Evolutionary conservation across 2,329 filamentous ascomycete species (phyloP).

Genomic region (Alternaria ventricosa): DNA sequence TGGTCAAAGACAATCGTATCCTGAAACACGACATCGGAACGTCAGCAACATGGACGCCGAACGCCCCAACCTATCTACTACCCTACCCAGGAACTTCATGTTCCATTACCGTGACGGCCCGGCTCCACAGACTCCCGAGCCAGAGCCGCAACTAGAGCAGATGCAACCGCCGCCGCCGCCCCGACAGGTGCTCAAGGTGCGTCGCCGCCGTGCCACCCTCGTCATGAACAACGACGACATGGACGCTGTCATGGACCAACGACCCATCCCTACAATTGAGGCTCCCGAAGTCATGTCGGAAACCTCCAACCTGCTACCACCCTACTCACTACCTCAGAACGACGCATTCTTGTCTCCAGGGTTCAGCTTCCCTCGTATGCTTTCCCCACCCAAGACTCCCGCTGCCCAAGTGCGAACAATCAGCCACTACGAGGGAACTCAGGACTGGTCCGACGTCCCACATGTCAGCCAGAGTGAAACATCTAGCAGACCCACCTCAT

Average conservation of each 20-base stretch:
- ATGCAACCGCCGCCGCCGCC: constrained; percentile 53
- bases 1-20: constrained; percentile 15
- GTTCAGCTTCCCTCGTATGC: constrained; percentile 43
- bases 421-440: constrained; percentile 33
- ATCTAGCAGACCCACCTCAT: constrained; percentile 63
- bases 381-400: constrained; percentile 59
- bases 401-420: constrained; percentile 49
- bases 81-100: constrained; percentile 58
- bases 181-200: constrained; percentile 57
- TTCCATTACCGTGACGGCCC: constrained; percentile 57
- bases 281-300: constrained; percentile 49
- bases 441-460: constrained; percentile 43
- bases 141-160: constrained; percentile 45
- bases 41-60: constrained; percentile 47
- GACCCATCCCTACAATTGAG: constrained; percentile 59
- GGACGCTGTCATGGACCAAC: constrained; percentile 36
- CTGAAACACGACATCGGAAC: constrained; percentile 5
- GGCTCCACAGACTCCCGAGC: constrained; percentile 56
- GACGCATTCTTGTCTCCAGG: constrained; percentile 53
- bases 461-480: constrained; percentile 47
- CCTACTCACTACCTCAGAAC: constrained; percentile 34
- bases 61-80: constrained; percentile 57
- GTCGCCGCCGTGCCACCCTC: constrained; percentile 52
- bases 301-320: constrained; percentile 31
- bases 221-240: constrained; percentile 32